Evolutionary conservation across 768 basidiomycete genomes (phyloP), one percentile per base, ranked within the genome.

Genomic region (Boletus patriciae): DNA sequence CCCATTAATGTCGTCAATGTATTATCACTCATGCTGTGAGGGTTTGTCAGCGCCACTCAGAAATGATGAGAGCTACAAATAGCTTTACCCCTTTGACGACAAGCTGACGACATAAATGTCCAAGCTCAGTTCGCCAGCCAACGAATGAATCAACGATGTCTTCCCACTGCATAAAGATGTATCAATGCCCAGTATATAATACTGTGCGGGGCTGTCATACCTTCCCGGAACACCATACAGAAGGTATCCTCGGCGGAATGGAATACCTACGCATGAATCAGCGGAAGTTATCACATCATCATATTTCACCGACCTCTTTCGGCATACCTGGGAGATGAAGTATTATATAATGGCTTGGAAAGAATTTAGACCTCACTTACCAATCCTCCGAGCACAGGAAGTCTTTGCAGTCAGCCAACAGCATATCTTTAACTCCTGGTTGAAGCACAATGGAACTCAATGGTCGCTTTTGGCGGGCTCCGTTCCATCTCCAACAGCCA

Each of bases 361-460:
- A 55, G 50, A 47, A 51, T 65, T 53, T 55, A 50, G 52, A 53
- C n/a, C 37, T 36, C 44, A 78, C 88, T 63, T 69, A 90, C 90
- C 90, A 92, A 58, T 92, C 88, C 66, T 93, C 91, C 18, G 91
- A 92, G 48, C 80, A 79, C 66, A 92, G 72, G 74, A 92, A 92
- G 67, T 92, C 90, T 65, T 82, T 90, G 77, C 91, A 92, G 71
- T 94, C 92, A 11, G 86, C 83, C 23, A 93, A 76, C 55, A 93
- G 83, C 90, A 94, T 94, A 68, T 94, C 92, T 66, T 92, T 92
- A 10, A 93, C 90, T 42, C 89, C 90, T 5, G 91, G 90, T 63
- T 93, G 90, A 12, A 94, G 80, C 15, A 94, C 91, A 58, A 94
- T 93, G n/a, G 91, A 93, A 65, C 87, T 90, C 87, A 94, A 88